Base-by-base conservation (phyloP, 2,329 filamentous ascomycete genomes). In the Tolypocladium album region DNA sequence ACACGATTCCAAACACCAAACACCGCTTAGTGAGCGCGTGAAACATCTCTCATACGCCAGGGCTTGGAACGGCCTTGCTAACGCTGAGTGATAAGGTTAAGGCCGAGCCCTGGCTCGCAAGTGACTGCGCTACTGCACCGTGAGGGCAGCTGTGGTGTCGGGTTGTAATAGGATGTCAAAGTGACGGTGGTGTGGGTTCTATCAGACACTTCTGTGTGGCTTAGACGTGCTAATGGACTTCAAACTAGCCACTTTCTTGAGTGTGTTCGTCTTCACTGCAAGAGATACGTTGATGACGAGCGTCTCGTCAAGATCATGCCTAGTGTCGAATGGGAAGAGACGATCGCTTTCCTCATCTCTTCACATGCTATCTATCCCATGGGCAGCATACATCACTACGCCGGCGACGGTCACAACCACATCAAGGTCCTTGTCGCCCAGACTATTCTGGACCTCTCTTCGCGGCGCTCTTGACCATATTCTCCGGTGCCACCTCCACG, bases 1-100 rank as follows among this genome's bases (percentile, higher is more conserved):
- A 31, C 27, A 31, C 27, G 27, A 31, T 31, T 3, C 27, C 27
- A 55, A 61, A 31, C 8, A 39, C 4, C 31, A 34, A 36, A 36
- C 6, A 7, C 7, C 52, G 24, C 13, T 17, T 58, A 20, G 58
- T 39, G 22, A 24, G 5, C n/a, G 31, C 38, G 57, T 27, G 12
- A 59, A 13, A 27, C 43, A 8, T n/a, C 36, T 59, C 24, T 59
- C 27, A 60, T 4, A 42, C 27, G 12, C 20, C 11, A 9, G 36
- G 55, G 45, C 13, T 31, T 12, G 34, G 34, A 27, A 27, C 11
- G n/a, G 67, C 39, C 43, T 6, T n/a, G 57, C 75, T 60, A 70
- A 79, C 77, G 1, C 79, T 79, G 11, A 79, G 79, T 20, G 68
- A 73, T 5, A 80, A 50, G 0, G 71, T 68, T 12, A 78, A 59